Evolutionary conservation across 2,329 filamentous ascomycete genomes (phyloP).

Genomic region (Botryotinia convoluta): DNA sequence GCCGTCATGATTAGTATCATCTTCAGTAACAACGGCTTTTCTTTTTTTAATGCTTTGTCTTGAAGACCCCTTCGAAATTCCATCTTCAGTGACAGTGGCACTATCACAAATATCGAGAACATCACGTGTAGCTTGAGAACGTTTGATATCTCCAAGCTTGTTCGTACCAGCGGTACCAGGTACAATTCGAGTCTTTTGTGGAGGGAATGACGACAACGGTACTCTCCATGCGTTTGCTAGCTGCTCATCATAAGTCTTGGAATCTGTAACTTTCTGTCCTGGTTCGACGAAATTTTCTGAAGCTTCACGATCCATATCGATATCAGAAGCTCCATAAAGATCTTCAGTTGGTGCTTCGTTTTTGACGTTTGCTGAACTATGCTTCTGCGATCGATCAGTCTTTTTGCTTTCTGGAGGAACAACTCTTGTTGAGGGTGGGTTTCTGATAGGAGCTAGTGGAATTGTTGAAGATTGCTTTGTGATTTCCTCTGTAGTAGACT

Average conservation of each 20-base stretch:
- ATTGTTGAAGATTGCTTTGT: not conserved
- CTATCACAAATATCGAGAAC: not conserved
- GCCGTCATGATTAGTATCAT: not conserved
- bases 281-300: not conserved
- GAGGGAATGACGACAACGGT: not conserved
- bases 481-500: not conserved
- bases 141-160: not conserved
- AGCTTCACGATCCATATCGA: not conserved
- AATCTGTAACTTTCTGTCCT: not conserved
- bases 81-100: not conserved
- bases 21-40: not conserved
- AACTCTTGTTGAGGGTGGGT: not conserved
- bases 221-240: not conserved
- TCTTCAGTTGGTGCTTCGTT: not conserved
- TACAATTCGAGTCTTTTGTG: not conserved
- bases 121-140: not conserved
- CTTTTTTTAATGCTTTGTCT: not conserved
- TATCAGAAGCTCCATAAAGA: not conserved
- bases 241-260: not conserved
- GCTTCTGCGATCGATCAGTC: not conserved
- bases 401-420: not conserved
- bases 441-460: not conserved
- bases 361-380: not conserved
- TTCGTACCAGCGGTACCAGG: not conserved
- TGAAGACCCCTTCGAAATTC: too few relatives aligned